phyloP scores from a whole-genome alignment of 495 filamentous ascomycete species.

The Pyrenula massariospora region DNA sequence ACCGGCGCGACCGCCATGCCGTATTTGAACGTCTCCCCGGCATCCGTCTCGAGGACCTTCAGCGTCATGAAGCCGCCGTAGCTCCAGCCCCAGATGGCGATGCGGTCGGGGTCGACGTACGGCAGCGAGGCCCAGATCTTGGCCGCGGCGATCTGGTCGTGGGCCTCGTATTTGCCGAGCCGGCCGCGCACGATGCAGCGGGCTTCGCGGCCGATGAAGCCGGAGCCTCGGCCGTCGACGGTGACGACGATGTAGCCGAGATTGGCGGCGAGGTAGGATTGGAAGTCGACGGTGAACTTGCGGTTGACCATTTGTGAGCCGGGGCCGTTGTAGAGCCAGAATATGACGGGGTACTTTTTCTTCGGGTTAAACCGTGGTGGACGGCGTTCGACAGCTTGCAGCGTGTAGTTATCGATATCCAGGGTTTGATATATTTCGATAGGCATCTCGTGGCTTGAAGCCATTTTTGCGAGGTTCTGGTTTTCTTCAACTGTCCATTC shows the following conservation, averaged over 20 bases:
- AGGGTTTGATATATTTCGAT: constrained; percentile 77
- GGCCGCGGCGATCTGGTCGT: constrained; percentile 84
- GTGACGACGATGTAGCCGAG: constrained; percentile 95
- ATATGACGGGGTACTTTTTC: constrained; percentile 86
- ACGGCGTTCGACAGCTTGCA: constrained; percentile 82
- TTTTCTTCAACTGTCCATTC: constrained; percentile 72
- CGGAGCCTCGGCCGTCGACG: constrained; percentile 86
- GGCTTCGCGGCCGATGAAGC: constrained; percentile 75
- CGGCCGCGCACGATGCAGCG: constrained; percentile 73
- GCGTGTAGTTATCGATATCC: constrained; percentile 61
- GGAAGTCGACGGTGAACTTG: constrained; percentile 75
- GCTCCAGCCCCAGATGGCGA: constrained; percentile 98
- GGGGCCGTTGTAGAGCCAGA: constrained; percentile 85
- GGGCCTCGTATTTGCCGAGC: constrained; percentile 73
- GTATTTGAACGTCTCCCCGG: constrained; percentile 79
- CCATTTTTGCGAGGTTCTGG: constrained; percentile 48
- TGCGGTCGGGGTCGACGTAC: constrained; percentile 69
- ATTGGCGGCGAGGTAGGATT: constrained; percentile 73
- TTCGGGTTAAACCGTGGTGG: constrained; percentile 81
- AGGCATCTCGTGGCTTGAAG: constrained; percentile 69
- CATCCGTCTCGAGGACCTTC: constrained; percentile 88
- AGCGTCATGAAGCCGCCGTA: constrained; percentile 97
- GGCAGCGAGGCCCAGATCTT: constrained; percentile 72
- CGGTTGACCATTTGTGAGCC: constrained; percentile 80
- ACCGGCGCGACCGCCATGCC: constrained; percentile 98